Evolutionary conservation across 148 eudicot genomes (phyloP), one percentile per base, ranked within the genome.

Genomic region (Amaranthus cruentus): DNA sequence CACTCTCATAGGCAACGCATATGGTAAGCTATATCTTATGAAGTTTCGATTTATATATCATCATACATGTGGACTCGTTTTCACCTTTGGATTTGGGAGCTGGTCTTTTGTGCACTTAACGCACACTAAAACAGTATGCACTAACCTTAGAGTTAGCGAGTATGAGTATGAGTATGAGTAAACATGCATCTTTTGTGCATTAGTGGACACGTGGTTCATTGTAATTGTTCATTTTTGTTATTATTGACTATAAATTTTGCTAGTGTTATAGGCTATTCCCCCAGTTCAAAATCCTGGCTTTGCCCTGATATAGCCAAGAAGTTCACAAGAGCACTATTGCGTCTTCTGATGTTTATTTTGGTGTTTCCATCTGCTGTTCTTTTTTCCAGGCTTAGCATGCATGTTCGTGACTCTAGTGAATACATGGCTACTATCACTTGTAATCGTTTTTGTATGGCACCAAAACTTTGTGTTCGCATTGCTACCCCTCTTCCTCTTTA

Each of bases 341-440:
- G 0, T 28, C 38, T 28, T 28, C 38, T 28, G 38, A 28, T 28
- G 38, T 28, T 28, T 28, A 28, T 28, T 28, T 28, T 28, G 2
- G 38, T 28, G 38, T 28, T 28, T 28, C 38, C 38, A 28, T 28
- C 38, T 58, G 46, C 1, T 64, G 44, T 9, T 44, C 38, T 28
- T 51, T 53, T 43, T 7, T 77, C 52, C 84, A 85, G 88, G 85
- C n/a, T 75, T 85, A 9, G 80, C 85, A 15, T 83, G 65, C 78
- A 78, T 83, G 42, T 66, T 63, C 9, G 84, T 80, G 65, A 80
- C 82, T 9, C 73, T 83, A 48, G 77, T 85, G 67, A 78, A 84
- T 51, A 82, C 85, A 56, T 78, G 72, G 66, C 71, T 85, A 78
- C 73, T 85, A 67, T 80, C 84, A 59, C 79, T 85, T 62, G 84